These are phyloP conservation scores for Magnolia changhungtana DNA, from an alignment of 164 flowering plant genomes.

Conservation along the genomic window DNA sequence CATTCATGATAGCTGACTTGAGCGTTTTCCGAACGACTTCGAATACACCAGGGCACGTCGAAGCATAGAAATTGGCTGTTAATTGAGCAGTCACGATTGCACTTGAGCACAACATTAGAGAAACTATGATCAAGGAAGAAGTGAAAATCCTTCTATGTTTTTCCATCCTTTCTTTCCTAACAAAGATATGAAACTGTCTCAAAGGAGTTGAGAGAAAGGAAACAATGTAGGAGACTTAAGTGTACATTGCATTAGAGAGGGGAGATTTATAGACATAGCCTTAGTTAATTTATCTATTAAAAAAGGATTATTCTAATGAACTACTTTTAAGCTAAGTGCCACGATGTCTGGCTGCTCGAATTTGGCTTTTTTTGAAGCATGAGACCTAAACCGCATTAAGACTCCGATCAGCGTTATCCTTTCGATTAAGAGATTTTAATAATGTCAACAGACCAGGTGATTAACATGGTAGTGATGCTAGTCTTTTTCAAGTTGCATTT, in stretches of 20 bases:
- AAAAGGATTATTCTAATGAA: background rate
- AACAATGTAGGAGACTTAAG: background rate
- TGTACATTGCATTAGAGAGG: background rate
- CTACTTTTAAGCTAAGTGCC: background rate
- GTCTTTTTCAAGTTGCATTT: constrained; percentile 1
- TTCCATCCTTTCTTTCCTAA: constrained; percentile 12
- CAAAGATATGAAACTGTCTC: background rate
- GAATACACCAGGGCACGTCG: constrained; percentile 48
- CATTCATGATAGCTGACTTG: constrained; percentile 44
- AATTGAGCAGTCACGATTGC: constrained; percentile 40
- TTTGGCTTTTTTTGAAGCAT: background rate
- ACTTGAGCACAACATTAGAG: constrained; percentile 19
- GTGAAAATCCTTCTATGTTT: constrained; percentile 3
- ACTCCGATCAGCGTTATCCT: background rate
- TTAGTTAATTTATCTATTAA: background rate
- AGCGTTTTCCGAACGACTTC: constrained; percentile 43
- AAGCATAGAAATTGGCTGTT: constrained; percentile 36
- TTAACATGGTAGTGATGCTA: background rate
- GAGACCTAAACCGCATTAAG: background rate
- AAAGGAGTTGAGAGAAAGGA: background rate
- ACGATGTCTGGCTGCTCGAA: background rate
- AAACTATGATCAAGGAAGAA: constrained; percentile 5
- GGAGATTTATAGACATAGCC: background rate
- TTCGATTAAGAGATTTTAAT: background rate
- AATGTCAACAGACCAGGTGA: background rate